These are phyloP conservation scores for Tolypocladium ophioglossoides DNA, from an alignment of 2,329 filamentous ascomycete genomes.

Conservation along the genomic window DNA sequence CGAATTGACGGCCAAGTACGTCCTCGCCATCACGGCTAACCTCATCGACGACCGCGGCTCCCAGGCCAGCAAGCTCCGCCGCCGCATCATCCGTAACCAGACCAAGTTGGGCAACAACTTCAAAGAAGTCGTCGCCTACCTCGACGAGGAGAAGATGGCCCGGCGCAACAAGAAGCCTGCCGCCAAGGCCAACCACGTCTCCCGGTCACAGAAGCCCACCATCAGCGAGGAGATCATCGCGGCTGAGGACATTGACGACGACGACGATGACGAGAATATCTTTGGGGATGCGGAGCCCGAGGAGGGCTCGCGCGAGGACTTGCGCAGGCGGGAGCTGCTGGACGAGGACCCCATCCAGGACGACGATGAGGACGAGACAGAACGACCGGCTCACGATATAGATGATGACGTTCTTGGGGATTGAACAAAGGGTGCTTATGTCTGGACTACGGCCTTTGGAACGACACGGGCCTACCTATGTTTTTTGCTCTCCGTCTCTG, in stretches of 20 bases:
- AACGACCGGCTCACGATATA: constrained; percentile 22
- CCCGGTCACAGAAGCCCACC: constrained; percentile 20
- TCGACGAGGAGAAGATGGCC: constrained; percentile 58
- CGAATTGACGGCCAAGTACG: constrained; percentile 73
- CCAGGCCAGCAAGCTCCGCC: constrained; percentile 52
- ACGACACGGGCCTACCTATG: background rate
- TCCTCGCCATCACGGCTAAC: constrained; percentile 66
- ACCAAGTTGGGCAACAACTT: constrained; percentile 74
- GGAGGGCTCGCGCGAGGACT: constrained; percentile 49
- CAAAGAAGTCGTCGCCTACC: constrained; percentile 69
- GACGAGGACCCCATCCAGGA: constrained; percentile 35
- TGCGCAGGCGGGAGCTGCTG: constrained; percentile 42
- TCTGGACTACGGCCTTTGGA: background rate
- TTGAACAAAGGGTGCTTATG: constrained; percentile 12
- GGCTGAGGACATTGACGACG: constrained; percentile 30
- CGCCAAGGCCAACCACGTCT: constrained; percentile 13
- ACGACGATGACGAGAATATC: constrained; percentile 27
- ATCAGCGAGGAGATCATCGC: constrained; percentile 34
- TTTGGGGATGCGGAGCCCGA: constrained; percentile 41
- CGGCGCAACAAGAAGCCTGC: constrained; percentile 29
- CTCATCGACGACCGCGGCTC: constrained; percentile 58
- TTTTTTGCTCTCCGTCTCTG: background rate
- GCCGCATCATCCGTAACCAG: constrained; percentile 69
- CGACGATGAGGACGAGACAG: constrained; percentile 19
- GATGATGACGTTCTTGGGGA: constrained; percentile 37